phyloP scores from a whole-genome alignment of 257 asterid species.

The Salvia miltiorrhiza region DNA sequence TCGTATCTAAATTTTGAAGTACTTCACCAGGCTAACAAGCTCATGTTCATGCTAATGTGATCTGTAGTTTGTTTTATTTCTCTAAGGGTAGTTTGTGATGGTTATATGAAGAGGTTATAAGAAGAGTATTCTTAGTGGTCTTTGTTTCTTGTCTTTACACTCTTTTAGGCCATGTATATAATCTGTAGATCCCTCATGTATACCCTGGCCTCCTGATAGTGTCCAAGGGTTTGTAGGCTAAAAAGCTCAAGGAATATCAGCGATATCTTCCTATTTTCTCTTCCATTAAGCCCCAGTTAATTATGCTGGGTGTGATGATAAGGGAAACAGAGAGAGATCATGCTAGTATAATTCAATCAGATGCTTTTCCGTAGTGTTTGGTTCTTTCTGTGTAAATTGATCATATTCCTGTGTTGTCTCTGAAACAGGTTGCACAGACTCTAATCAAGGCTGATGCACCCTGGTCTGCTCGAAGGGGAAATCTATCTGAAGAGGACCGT shows the following conservation, averaged over 20 bases:
- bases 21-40: neutral
- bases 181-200: neutral
- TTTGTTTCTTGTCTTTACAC: neutral
- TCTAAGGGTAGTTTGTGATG: neutral
- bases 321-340: too few species aligned
- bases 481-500: slow-evolving; percentile 76
- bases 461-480: slow-evolving; percentile 87
- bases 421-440: slow-evolving; percentile 59
- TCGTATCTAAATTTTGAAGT: neutral
- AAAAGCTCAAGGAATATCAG: too few species aligned
- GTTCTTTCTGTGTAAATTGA: slow-evolving; percentile 1
- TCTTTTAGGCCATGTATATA: neutral
- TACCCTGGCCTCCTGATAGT: neutral
- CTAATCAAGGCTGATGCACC: slow-evolving; percentile 87
- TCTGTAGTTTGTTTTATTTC: neutral
- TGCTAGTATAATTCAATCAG: neutral
- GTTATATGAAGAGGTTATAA: too few species aligned
- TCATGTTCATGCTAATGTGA: neutral
- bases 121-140: neutral
- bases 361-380: neutral
- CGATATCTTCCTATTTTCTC: too few species aligned
- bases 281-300: neutral
- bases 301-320: neutral
- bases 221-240: too few species aligned
- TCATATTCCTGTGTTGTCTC: slow-evolving; percentile 5